Percentiles rank a stretch among this genome's conserved stretches.
These are phyloP conservation scores for Acmispon strigosus DNA, from an alignment of 306 rosid species.

Conservation along the genomic window DNA sequence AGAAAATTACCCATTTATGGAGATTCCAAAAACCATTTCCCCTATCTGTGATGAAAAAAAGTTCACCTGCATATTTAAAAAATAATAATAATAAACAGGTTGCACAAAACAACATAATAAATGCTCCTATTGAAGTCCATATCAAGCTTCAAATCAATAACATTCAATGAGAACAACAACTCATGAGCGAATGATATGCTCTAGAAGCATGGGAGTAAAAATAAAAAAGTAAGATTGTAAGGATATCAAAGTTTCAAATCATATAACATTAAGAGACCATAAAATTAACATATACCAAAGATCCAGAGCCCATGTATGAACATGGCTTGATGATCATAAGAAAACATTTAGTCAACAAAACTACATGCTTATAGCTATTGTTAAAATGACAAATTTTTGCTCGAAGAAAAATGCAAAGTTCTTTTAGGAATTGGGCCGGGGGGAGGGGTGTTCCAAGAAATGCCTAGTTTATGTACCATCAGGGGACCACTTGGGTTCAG, in stretches of 20 bases:
- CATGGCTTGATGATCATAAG: neutral
- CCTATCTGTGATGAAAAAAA: conserved; percentile 79
- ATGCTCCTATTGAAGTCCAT: neutral
- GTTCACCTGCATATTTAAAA: conserved; percentile 64
- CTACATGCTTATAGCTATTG: neutral
- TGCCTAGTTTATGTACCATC: conserved; percentile 41
- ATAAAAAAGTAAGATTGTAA: neutral
- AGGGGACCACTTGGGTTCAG: conserved; percentile 97
- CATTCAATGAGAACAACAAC: neutral
- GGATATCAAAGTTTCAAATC: neutral
- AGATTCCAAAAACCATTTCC: conserved; percentile 87
- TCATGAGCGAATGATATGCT: neutral
- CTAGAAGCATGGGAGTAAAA: neutral
- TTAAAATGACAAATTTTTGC: neutral
- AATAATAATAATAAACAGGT: neutral
- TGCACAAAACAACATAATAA: neutral
- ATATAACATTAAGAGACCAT: neutral
- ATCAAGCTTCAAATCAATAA: neutral
- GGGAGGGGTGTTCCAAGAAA: neutral
- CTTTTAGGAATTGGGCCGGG: neutral
- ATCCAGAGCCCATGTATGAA: neutral
- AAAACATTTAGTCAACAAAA: neutral
- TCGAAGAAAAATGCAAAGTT: neutral
- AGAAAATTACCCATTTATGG: conserved; percentile 77
- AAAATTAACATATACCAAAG: neutral